Evolutionary conservation across 2,329 filamentous ascomycete species (phyloP).

Genomic region (Boeremia exigua): DNA sequence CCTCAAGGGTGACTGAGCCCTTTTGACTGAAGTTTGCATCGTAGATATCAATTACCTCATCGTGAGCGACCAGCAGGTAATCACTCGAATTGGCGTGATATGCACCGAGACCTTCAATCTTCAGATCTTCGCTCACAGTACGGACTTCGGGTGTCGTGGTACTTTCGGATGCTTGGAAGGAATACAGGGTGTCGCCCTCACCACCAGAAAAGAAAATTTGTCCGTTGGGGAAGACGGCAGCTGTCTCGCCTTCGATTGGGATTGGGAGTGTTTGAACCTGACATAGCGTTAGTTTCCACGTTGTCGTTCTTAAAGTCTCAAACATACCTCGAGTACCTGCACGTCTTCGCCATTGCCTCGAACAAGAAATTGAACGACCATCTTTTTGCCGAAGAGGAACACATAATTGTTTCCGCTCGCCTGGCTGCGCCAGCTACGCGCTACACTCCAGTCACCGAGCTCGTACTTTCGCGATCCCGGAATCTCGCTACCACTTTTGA

Average conservation of each 20-base stretch:
- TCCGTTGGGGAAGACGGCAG: constrained; percentile 28
- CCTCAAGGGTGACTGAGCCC: constrained; percentile 26
- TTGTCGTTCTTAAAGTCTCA: not conserved
- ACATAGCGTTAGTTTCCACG: not conserved
- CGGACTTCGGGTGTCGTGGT: constrained; percentile 24
- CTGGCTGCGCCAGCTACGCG: constrained; percentile 36
- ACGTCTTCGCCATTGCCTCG: constrained; percentile 15
- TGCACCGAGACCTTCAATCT: constrained; percentile 30
- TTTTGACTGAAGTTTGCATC: constrained; percentile 22
- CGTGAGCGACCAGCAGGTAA: constrained; percentile 35
- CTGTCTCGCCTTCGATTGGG: constrained; percentile 37
- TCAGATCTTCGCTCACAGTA: constrained; percentile 23
- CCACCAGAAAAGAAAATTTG: constrained; percentile 35
- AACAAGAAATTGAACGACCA: constrained; percentile 36
- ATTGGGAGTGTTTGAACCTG: constrained; percentile 39
- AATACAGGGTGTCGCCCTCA: constrained; percentile 35
- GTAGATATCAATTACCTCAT: constrained; percentile 32
- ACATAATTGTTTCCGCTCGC: constrained; percentile 36
- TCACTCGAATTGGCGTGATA: constrained; percentile 28
- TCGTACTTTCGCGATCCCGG: constrained; percentile 30
- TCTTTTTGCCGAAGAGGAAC: constrained; percentile 41
- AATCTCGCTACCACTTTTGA: constrained; percentile 21
- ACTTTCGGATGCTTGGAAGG: constrained; percentile 37
- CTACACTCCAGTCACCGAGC: constrained; percentile 39
- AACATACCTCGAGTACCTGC: constrained; percentile 34